These are phyloP conservation scores for Thermochaetoides dissita DNA, from an alignment of 2,329 filamentous ascomycete species.

Conservation along the genomic window DNA sequence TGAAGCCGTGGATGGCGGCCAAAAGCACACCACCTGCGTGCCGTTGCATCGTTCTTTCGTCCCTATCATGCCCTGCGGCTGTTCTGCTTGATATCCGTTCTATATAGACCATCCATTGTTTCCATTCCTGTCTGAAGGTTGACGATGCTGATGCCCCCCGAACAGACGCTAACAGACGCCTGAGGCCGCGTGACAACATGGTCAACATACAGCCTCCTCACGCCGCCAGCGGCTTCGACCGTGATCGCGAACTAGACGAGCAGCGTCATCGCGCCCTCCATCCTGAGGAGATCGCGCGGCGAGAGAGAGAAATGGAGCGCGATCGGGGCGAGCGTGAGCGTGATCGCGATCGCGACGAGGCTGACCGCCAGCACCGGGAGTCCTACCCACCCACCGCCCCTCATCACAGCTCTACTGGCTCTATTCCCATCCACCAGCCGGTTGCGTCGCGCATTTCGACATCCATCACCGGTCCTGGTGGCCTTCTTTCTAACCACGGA, in stretches of 20 bases:
- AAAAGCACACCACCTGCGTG: background rate
- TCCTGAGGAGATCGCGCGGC: slow-evolving; percentile 31
- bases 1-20: slow-evolving; percentile 5
- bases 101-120: no score
- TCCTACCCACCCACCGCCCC: slow-evolving; percentile 52
- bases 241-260: slow-evolving; percentile 34
- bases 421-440: slow-evolving; percentile 86
- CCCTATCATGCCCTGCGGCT: background rate
- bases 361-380: slow-evolving; percentile 48
- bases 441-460: slow-evolving; percentile 69
- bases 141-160: background rate
- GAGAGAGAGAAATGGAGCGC: slow-evolving; percentile 12
- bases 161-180: slow-evolving; percentile 8
- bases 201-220: slow-evolving; percentile 31
- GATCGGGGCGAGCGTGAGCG: slow-evolving; percentile 15
- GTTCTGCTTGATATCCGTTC: background rate
- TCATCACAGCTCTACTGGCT: slow-evolving; percentile 76
- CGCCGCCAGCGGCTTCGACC: slow-evolving; percentile 30
- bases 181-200: slow-evolving; percentile 21
- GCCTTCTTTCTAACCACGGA: slow-evolving; percentile 64
- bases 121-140: background rate
- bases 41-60: background rate
- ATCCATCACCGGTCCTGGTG: slow-evolving; percentile 84
- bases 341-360: slow-evolving; percentile 49
- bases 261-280: slow-evolving; percentile 32